Conservation (phyloP, 495 filamentous ascomycete genomes). For the Xylaria bambusicola region DNA sequence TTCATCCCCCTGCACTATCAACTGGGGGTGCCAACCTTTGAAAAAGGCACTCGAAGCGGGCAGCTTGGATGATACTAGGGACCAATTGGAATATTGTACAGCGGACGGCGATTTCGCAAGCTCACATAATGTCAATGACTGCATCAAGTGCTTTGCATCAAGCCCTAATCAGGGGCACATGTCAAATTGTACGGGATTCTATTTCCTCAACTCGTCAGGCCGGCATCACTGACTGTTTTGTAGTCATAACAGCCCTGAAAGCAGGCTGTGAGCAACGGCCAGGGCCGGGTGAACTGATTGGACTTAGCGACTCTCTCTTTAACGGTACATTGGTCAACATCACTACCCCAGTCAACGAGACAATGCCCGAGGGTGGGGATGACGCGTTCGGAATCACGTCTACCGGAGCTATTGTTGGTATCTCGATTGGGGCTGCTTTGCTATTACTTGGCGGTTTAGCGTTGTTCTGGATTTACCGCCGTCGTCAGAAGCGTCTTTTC, state of each 20-base stretch:
- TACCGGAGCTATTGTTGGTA: slow-evolving; percentile 50
- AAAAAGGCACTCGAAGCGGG: slow-evolving; percentile 27
- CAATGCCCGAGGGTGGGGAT: slow-evolving; percentile 1
- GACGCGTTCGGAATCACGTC: slow-evolving; percentile 29
- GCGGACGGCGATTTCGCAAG: slow-evolving; percentile 25
- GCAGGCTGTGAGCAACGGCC: slow-evolving; percentile 46
- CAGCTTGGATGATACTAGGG: slow-evolving; percentile 23
- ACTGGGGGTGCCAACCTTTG: slow-evolving; percentile 32
- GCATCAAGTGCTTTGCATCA: slow-evolving; percentile 33
- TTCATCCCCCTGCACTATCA: slow-evolving; percentile 35
- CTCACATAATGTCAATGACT: slow-evolving; percentile 22
- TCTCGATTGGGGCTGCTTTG: slow-evolving; percentile 39
- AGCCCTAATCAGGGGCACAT: slow-evolving; percentile 29
- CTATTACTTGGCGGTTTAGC: slow-evolving; percentile 40
- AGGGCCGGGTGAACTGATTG: slow-evolving; percentile 32
- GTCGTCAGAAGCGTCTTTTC: slow-evolving; percentile 36
- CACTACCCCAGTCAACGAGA: slow-evolving; percentile 28
- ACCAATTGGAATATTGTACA: slow-evolving; percentile 32
- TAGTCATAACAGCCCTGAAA: slow-evolving; percentile 41
- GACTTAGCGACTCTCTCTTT: slow-evolving; percentile 39
- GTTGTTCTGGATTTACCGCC: slow-evolving; percentile 46
- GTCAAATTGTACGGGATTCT: slow-evolving; percentile 37
- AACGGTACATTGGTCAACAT: slow-evolving; percentile 35
- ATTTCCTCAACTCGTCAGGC: background rate
- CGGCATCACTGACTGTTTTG: background rate